Percentiles rank a stretch among this genome's conserved stretches.
phyloP scores from a whole-genome alignment of 1,139 yeast species.

The Saccharomyces hybrid region DNA sequence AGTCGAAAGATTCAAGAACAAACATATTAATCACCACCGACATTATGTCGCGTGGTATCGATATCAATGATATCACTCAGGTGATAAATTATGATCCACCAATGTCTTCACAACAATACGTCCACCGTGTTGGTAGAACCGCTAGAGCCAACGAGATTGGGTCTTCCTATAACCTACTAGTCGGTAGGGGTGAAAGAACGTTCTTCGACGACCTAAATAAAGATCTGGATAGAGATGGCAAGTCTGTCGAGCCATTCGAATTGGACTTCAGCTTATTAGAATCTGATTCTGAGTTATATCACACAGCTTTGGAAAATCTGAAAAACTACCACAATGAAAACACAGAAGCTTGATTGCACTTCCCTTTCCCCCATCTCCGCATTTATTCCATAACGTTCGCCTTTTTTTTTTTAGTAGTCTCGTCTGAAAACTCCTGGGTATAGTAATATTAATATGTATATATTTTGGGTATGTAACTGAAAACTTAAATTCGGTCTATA shows the following conservation, averaged over 20 bases:
- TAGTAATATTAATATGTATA: background rate
- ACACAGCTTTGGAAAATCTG: background rate
- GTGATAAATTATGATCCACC: slow-evolving; percentile 91
- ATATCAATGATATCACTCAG: slow-evolving; percentile 59
- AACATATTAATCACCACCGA: slow-evolving; percentile 78
- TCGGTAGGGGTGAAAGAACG: slow-evolving; percentile 68
- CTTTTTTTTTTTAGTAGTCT: background rate
- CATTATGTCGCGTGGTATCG: slow-evolving; percentile 90
- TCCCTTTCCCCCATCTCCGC: background rate
- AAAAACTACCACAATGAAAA: background rate
- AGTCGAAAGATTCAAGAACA: slow-evolving; percentile 27
- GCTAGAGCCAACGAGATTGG: slow-evolving; percentile 86
- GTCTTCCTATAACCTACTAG: slow-evolving; percentile 57
- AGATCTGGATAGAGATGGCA: slow-evolving; percentile 13
- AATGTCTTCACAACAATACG: slow-evolving; percentile 78
- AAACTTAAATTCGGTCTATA: slow-evolving; percentile 34
- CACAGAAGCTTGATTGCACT: background rate
- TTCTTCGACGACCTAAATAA: slow-evolving; percentile 34
- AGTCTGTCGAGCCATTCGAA: background rate
- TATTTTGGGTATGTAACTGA: background rate
- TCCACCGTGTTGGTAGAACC: slow-evolving; percentile 93
- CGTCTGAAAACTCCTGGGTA: background rate
- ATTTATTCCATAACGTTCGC: background rate
- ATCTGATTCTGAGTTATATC: background rate
- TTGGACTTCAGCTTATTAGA: background rate